A percentile compares a stretch with the other conserved stretches of the same genome.
Conservation (phyloP, 2,329 filamentous ascomycete species). For the Lecanicillium sp. region DNA sequence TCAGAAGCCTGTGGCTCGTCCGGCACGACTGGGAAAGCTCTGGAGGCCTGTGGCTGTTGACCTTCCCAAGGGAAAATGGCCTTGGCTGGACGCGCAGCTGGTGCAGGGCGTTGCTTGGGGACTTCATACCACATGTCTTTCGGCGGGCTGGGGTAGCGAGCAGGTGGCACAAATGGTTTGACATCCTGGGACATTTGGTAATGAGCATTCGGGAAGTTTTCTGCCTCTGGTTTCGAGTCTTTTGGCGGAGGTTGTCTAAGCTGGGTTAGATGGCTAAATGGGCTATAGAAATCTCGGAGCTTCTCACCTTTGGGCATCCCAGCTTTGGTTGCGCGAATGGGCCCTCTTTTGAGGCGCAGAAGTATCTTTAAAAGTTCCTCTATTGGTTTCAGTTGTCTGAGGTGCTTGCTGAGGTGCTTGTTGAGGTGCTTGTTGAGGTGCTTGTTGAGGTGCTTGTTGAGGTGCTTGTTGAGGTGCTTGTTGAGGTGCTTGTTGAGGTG, state of each 20-base stretch:
- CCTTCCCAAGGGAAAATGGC: constrained; percentile 90
- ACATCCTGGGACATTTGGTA: constrained; percentile 80
- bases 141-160: constrained; percentile 74
- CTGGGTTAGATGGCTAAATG: constrained; percentile 7
- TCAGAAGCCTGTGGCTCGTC: constrained; percentile 18
- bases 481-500: constrained; percentile 18
- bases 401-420: not conserved
- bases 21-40: constrained; percentile 47
- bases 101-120: constrained; percentile 56
- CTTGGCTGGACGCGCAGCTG: constrained; percentile 48
- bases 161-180: constrained; percentile 69
- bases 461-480: constrained; percentile 15
- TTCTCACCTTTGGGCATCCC: constrained; percentile 50
- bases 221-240: constrained; percentile 75
- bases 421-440: not conserved
- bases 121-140: constrained; percentile 85
- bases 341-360: constrained; percentile 18
- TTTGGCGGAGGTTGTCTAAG: constrained; percentile 55
- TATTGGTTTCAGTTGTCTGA: not conserved
- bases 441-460: not conserved
- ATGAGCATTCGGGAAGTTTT: constrained; percentile 69
- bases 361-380: no score
- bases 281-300: not conserved
- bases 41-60: constrained; percentile 54
- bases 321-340: constrained; percentile 31